Evolutionary conservation across 129 eudicot genomes (phyloP).

Genomic region (Chrysanthemum seticuspe): DNA sequence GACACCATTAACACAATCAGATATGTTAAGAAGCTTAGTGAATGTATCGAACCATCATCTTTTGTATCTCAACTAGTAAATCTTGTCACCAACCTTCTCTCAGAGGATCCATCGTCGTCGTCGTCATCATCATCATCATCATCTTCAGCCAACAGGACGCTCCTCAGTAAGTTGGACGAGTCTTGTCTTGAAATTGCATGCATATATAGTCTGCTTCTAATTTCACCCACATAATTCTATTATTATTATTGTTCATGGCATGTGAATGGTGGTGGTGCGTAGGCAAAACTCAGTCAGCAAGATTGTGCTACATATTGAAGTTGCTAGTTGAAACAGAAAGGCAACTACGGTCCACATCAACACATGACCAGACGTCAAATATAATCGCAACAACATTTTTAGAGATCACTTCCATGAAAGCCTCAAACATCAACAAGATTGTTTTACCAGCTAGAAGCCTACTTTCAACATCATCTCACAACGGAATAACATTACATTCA

Average conservation of each 20-base stretch:
- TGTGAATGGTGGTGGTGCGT: slow-evolving; percentile 2
- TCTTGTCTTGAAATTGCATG: not conserved
- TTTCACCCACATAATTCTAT: not conserved
- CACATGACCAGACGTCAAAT: slow-evolving; percentile 13
- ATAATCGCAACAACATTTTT: slow-evolving; percentile 21
- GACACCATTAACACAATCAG: slow-evolving; percentile 34
- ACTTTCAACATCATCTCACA: slow-evolving; percentile 5
- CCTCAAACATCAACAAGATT: slow-evolving; percentile 2
- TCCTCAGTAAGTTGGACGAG: slow-evolving; percentile 11
- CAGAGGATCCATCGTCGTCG: slow-evolving; percentile 8
- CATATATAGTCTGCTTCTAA: not conserved
- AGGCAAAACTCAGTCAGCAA: slow-evolving; percentile 27
- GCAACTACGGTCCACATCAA: slow-evolving; percentile 27
- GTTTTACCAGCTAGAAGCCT: slow-evolving; percentile 12
- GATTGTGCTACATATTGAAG: slow-evolving; percentile 33
- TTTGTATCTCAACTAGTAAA: slow-evolving; percentile 30
- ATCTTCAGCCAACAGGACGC: slow-evolving; percentile 1
- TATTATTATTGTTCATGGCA: no score
- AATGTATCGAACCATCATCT: slow-evolving; percentile 29
- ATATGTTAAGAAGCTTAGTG: slow-evolving; percentile 25
- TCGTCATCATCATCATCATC: slow-evolving; percentile 3
- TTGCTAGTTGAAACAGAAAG: slow-evolving; percentile 34
- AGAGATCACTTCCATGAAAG: slow-evolving; percentile 25
- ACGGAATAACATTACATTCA: slow-evolving; percentile 7
- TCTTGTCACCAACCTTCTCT: slow-evolving; percentile 26